Base-by-base conservation (phyloP, 1,139 yeast genomes). In the Diutina scorzettiae region DNA sequence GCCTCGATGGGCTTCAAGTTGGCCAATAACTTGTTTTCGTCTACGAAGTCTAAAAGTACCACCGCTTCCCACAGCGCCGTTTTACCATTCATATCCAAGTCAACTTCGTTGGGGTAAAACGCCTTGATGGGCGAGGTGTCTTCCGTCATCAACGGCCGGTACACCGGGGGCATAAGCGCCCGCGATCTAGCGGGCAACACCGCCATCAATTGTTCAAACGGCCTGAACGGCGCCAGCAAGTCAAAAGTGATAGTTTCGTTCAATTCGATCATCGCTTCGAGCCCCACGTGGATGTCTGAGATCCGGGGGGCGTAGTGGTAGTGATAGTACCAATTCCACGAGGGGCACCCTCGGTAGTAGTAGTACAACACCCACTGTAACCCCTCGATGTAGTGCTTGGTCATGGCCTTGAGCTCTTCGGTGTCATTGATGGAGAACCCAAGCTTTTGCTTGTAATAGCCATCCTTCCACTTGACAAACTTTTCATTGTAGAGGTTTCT, bases 291-390 rank as follows among this genome's bases (percentile, higher is more conserved):
- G 53, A 93, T 82, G 58, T 93, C 99, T 7, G 82, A 72, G 0
- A 97, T 97, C 68, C 91, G 87, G 17, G 99, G 99, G 0, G 98
- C 97, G 62, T 93, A 93, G 58, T 93, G 98, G 57, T 81, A 91
- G 0, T 97, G 98, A 53, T 81, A 93, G 59, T 77, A 93, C 98
- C 98, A 93, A 45, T 81, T 82, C 99, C 99, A 93, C 0, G 97
- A 89, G 0, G 96, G 95, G 62, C 97, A 91, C 3, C 96, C 97
- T 62, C 91, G 98, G 58, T 85, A 91, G 62, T 93, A 93, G 59
- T 93, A 93, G 44, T 84, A 62, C 47, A 91, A 66, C 1, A 82
- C 96, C 99, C 99, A 93, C 16, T 95, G 78, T 5, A 91, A 82
- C 46, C 99, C 99, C 59, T 91, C 96, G 45, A 93, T 73, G 56